Base-by-base conservation (phyloP, 1,284 basidiomycete genomes). In the Pseudozyma tsukubaensis region DNA sequence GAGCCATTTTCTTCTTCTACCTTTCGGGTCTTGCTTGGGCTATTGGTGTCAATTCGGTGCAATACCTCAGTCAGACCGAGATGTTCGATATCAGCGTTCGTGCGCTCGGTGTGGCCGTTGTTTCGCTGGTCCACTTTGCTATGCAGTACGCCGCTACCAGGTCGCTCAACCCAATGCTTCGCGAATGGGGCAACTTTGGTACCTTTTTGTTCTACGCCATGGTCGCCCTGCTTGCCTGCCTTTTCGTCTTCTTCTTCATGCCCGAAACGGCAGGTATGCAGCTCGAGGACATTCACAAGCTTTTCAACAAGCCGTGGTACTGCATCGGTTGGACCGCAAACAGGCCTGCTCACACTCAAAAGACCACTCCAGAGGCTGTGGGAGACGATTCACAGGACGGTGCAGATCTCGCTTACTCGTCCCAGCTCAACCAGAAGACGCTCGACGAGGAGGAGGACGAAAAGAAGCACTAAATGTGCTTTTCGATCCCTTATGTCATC, bases 251-350 rank as follows among this genome's bases (percentile, higher is more conserved):
- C 48, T 74, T 74, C 63, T 63, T 74, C 39, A 71, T 78, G 63
- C 77, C 77, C 49, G 74, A 78, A 55, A 64, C 62, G 7, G 58
- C 74, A 1, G 77, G 77, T 24, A 55, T 62, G 59, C 55, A 57
- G 44, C 68, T 78, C 21, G 77, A 78, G 52, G 68, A 71, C 16
- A 72, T 78, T 37, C 58, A 78, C 53, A 37, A 68, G 37, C 61
- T 78, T 7, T 78, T 78, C 40, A 73, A 75, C 29, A 70, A 68
- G 59, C 68, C 61, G 16, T 77, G 77, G 77, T 74, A 72, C 43
- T 47, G 44, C 6, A 74, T 78, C 48, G 77, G 77, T 45, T 61
- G 54, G 53, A 68, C 66, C 0, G 50, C 52, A 32, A 70, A 72
- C 60, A 52, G 76, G 13, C 76, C 68, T 13, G 50, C 56, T 35